Evolutionary conservation across 306 rosid genomes (phyloP).

Genomic region (Datisca glomerata): DNA sequence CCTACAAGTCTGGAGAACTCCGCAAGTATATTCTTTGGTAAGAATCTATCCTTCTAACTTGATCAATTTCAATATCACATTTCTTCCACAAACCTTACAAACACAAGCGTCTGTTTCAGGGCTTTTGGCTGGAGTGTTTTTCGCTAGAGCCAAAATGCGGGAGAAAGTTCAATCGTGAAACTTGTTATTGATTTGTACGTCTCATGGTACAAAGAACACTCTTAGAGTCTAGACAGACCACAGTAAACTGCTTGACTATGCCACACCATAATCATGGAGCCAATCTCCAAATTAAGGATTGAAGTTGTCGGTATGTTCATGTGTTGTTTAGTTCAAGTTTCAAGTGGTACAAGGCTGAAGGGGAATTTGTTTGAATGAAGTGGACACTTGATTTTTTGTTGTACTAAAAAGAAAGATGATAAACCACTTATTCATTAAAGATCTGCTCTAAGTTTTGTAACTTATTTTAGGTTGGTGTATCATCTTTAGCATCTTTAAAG

Average conservation of each 20-base stretch:
- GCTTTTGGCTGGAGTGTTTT: constrained; percentile 88
- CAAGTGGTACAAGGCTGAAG: constrained; percentile 7
- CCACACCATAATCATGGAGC: too few relatives aligned
- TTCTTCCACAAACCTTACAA: neutral
- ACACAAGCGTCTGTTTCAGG: constrained; percentile 34
- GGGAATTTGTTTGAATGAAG: constrained; percentile 4
- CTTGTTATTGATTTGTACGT: too few relatives aligned
- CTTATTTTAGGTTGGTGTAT: too few relatives aligned
- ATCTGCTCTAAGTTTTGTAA: too few relatives aligned
- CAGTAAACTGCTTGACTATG: too few relatives aligned
- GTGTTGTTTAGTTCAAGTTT: too few relatives aligned
- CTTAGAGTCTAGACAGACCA: too few relatives aligned
- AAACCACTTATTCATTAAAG: constrained; percentile 1
- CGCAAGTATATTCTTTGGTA: constrained; percentile 82
- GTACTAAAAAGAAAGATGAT: constrained; percentile 6
- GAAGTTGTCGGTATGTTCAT: too few relatives aligned
- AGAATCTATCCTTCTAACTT: constrained; percentile 17
- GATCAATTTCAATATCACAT: neutral
- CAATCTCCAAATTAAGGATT: too few relatives aligned
- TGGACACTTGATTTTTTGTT: constrained; percentile 4
- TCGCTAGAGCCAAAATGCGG: constrained; percentile 85
- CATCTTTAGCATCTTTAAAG: too few relatives aligned
- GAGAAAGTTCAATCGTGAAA: constrained; percentile 50
- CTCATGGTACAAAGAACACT: too few relatives aligned
- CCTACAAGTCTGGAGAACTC: constrained; percentile 95